phyloP scores from a whole-genome alignment of 2,329 filamentous ascomycete genomes.

The Penicillium sp. region DNA sequence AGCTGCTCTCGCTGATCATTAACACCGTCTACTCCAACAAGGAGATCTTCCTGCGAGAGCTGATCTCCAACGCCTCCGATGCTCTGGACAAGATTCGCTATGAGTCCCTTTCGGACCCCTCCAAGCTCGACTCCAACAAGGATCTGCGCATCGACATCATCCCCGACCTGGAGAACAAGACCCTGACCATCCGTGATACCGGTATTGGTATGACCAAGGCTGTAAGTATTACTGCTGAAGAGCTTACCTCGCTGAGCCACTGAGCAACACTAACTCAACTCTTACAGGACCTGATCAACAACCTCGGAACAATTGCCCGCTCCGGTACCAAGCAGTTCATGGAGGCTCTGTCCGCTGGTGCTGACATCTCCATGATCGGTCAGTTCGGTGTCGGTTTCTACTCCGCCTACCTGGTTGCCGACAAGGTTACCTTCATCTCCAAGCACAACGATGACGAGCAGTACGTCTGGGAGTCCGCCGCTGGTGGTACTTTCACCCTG shows the following conservation, averaged over 20 bases:
- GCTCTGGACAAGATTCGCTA: constrained; percentile 99
- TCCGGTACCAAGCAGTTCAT: constrained; percentile 99
- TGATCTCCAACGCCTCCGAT: constrained; percentile 98
- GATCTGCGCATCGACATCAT: constrained; percentile 99
- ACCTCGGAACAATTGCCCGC: constrained; percentile 98
- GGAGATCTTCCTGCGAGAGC: constrained; percentile 98
- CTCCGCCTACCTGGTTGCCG: constrained; percentile 98
- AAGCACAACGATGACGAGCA: constrained; percentile 99
- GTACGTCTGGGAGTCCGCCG: constrained; percentile 98
- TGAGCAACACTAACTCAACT: constrained; percentile 12
- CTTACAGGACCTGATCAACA: constrained; percentile 94
- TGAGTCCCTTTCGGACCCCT: constrained; percentile 94
- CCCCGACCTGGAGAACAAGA: constrained; percentile 96
- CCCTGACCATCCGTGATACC: constrained; percentile 93
- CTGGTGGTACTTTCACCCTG: constrained; percentile 97
- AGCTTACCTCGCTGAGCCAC: background rate
- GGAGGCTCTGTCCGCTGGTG: constrained; percentile 97
- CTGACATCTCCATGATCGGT: constrained; percentile 99
- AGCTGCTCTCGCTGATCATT: constrained; percentile 99
- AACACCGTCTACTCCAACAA: constrained; percentile 99
- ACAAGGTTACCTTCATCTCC: constrained; percentile 91
- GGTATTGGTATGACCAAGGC: constrained; percentile 99
- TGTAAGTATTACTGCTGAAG: too few relatives aligned
- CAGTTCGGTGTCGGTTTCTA: constrained; percentile 99
- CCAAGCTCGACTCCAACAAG: constrained; percentile 96